Base-by-base conservation (phyloP, 345 rosid genomes). In the Clarkia xantiana region DNA sequence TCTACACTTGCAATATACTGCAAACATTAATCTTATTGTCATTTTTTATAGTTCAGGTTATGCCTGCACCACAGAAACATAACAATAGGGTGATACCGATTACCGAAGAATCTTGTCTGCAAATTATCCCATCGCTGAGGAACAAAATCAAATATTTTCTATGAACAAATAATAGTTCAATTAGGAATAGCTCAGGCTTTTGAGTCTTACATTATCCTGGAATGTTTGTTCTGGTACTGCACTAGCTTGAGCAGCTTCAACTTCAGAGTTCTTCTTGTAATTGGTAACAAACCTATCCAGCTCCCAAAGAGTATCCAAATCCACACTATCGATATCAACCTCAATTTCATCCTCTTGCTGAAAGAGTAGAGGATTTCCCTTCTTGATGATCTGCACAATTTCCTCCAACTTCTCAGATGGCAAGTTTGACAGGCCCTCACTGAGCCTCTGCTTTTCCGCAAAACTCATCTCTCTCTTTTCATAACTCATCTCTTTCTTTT, bases 311-410 rank as follows among this genome's bases (percentile, higher is more conserved):
- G 94, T 91, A 57, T 79, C 73, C 13, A 66, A 67, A 65, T 86
- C 96, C 58, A 91, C 78, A 67, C 67, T 69, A 49, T 84, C 96
- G 51, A 91, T 81, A 54, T 91, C 98, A 36, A 91, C 67, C 66
- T 86, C 98, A 67, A 91, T 78, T 71, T 86, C 98, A 67, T 84
- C 93, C 14, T 86, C 93, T 58, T 81, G 75, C 60, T 75, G 83
- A 47, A 67, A 69, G 40, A 86, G 80, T 17, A 69, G 78, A 18
- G 81, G 76, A 51, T 75, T 91, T 51, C 84, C 75, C 69, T 75
- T 81, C 72, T 70, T 91, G 55, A 91, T 84, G 57, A 86, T 91
- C 70, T 80, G 85, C 45, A 91, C 93, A 47, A 84, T 70, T 10
- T 60, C 59, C 40, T 80, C 94, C 50, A 91, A 58, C 68, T 79